Evolutionary conservation across 345 rosid genomes (phyloP).

Genomic region (Sonneratia caseolaris): DNA sequence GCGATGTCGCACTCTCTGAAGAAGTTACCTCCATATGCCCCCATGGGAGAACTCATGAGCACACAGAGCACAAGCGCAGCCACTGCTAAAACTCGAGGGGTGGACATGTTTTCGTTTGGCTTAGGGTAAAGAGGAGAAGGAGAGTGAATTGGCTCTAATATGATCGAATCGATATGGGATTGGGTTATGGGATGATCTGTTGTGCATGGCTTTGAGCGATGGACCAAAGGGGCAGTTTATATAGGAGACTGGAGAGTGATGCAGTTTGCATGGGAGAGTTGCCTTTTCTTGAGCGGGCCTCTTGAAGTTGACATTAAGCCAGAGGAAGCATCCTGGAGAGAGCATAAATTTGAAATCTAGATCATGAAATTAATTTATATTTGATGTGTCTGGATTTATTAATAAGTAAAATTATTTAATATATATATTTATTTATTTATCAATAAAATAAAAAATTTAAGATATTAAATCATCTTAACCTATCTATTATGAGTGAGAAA

Average conservation of each 20-base stretch:
- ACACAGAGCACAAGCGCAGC: background rate
- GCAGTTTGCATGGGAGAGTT: background rate
- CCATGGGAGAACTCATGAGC: background rate
- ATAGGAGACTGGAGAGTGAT: background rate
- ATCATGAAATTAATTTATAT: too few relatives aligned
- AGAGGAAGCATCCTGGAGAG: background rate
- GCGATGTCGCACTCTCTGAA: conserved; percentile 30
- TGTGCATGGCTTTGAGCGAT: background rate
- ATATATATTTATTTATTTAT: too few relatives aligned
- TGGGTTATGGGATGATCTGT: background rate
- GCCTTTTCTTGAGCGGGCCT: background rate
- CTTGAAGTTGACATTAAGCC: background rate
- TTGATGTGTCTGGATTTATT: too few relatives aligned
- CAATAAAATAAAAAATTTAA: too few relatives aligned
- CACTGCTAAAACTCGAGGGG: background rate
- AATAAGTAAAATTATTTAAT: too few relatives aligned
- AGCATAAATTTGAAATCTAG: too few relatives aligned
- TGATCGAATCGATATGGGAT: background rate
- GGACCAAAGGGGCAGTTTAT: background rate
- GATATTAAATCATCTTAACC: too few relatives aligned
- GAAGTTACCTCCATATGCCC: conserved; percentile 26
- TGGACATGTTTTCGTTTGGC: background rate
- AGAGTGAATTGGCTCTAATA: background rate
- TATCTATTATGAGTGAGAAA: too few relatives aligned
- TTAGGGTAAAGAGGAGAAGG: background rate